These are phyloP conservation scores for Beauveria asiatica DNA, from an alignment of 2,329 filamentous ascomycete species.

Conservation along the genomic window DNA sequence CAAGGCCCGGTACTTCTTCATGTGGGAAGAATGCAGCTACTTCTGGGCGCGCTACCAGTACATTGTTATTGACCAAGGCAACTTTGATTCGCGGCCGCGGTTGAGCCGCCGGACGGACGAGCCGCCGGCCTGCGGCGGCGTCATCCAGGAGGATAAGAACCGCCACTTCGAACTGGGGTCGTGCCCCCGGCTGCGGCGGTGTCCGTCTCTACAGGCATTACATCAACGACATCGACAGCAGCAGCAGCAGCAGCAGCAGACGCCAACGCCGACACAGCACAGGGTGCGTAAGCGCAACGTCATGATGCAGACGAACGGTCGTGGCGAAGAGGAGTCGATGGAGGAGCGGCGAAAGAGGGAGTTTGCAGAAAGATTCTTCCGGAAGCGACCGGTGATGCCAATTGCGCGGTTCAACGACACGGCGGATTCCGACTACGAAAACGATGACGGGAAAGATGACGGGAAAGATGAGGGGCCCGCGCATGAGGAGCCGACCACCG, in stretches of 20 bases:
- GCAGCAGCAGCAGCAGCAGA: not conserved
- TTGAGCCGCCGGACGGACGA: not conserved
- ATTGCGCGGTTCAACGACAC: not conserved
- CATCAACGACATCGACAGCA: no score
- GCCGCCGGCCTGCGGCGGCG: not conserved
- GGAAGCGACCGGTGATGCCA: not conserved
- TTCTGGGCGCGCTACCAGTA: constrained; percentile 7
- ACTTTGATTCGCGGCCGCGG: not conserved
- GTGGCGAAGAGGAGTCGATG: not conserved
- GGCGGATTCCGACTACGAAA: not conserved
- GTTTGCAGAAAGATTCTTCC: not conserved
- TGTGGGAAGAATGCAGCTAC: constrained; percentile 3
- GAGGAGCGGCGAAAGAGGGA: not conserved
- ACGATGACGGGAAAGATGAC: not conserved
- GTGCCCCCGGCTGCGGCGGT: not conserved
- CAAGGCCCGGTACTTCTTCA: not conserved
- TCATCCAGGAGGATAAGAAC: not conserved
- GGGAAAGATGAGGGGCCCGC: not conserved
- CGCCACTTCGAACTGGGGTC: not conserved
- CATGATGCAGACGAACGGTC: not conserved
- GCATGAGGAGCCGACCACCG: not conserved
- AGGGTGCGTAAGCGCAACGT: not conserved
- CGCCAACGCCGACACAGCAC: not conserved
- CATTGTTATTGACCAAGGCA: constrained; percentile 5
- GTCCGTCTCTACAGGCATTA: not conserved